Evolutionary conservation across 1,284 basidiomycete species (phyloP), one percentile per base, ranked within the genome.

Genomic region (Ustilago cynodontis): DNA sequence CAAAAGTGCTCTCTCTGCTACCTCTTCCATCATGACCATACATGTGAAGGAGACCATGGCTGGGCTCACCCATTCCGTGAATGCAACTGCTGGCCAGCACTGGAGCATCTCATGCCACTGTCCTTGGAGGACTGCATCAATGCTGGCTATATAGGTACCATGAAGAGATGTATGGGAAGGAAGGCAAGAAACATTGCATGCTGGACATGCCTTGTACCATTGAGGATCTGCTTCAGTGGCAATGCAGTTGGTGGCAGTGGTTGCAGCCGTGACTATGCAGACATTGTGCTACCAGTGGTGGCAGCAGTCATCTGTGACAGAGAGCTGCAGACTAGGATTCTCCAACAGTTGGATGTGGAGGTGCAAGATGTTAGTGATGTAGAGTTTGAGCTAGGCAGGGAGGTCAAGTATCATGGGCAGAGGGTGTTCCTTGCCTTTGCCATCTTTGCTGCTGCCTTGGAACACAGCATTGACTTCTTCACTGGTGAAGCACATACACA

Each of bases 361-460:
- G 16, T 20, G 13, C n/a, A 18, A 41, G 39, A 41, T 18, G 39
- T 20, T 16, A 49, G 20, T 13, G n/a, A 26, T 8, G 45, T 49
- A 7, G 20, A 22, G 45, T 24, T 49, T 13, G 11, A 26, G 16
- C 45, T 49, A 13, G 14, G 45, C 22, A 26, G 11, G 14, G 45
- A 9, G 33, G 52, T 54, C 6, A 31, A 9, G n/a, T 54, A 54
- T 35, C 33, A 54, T 13, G 52, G 33, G 11, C 31, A 54, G 52
- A 31, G 33, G 18, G 52, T 54, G 13, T 37, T 54, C 31, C 52
- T 54, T 35, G 52, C 52, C 20, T 54, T 54, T 54, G 52, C 52
- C 33, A 33, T 54, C 52, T 54, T 54, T 54, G 52, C 20, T 22
- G n/a, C 45, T 3, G 22, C 45, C 22, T 6, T 26, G 22, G 45